A percentile compares a stretch with the other conserved stretches of the same genome.
Evolutionary conservation across 495 filamentous ascomycete species (phyloP).

Genomic region (Chlorociboria aeruginascens): DNA sequence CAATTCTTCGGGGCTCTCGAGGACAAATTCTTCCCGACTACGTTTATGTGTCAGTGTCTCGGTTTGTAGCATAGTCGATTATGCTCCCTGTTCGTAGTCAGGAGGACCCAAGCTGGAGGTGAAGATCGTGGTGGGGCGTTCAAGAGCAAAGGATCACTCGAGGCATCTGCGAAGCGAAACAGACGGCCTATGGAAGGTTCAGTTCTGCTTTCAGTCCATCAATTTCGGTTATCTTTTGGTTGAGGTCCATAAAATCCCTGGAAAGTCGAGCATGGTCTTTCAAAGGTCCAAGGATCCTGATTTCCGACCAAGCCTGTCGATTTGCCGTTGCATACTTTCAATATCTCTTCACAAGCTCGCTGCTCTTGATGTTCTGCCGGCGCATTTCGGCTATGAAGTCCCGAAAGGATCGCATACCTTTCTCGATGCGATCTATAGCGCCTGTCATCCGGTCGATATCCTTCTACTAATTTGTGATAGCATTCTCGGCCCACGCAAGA

Average conservation of each 20-base stretch:
- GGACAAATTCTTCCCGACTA: too few relatives aligned
- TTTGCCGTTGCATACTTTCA: neutral
- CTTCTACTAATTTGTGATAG: constrained; percentile 10
- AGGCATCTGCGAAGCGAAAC: neutral
- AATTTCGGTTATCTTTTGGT: constrained; percentile 7
- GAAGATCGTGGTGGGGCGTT: too few relatives aligned
- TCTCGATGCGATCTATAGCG: constrained; percentile 14
- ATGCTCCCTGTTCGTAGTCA: too few relatives aligned
- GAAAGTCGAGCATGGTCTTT: neutral
- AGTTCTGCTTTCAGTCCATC: constrained; percentile 4
- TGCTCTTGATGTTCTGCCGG: neutral
- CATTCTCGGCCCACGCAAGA: constrained; percentile 11
- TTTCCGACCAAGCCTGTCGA: neutral
- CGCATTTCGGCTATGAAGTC: constrained; percentile 15
- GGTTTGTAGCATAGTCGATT: too few relatives aligned
- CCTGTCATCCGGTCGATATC: constrained; percentile 15
- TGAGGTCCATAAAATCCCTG: neutral
- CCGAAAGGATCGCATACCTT: constrained; percentile 11
- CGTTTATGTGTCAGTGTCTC: too few relatives aligned
- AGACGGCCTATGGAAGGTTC: neutral
- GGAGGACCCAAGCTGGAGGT: neutral
- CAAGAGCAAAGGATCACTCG: neutral
- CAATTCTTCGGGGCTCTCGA: too few relatives aligned
- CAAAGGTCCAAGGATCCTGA: neutral
- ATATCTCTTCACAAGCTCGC: neutral